Percentiles rank a stretch among this genome's conserved stretches.
Conservation (phyloP, 164 flowering plant genomes). For the Nymphaea thermarum region DNA sequence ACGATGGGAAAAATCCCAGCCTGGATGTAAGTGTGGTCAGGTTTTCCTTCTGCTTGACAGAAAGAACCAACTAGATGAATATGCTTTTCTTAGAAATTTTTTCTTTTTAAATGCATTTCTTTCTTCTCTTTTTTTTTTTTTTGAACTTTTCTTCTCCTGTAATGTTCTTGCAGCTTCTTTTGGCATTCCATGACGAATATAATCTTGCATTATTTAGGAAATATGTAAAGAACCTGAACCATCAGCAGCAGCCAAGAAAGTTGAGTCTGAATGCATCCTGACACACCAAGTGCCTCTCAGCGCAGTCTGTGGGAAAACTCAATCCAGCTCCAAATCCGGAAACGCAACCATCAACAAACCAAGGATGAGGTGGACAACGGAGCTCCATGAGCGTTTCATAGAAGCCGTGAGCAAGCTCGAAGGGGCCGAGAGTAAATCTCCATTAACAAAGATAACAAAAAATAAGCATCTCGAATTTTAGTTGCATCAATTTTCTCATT, state of each 20-base stretch:
- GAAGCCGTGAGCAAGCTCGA: slow-evolving; percentile 41
- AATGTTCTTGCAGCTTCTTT: no score
- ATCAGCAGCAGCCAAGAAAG: slow-evolving; percentile 11
- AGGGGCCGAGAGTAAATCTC: slow-evolving; percentile 43
- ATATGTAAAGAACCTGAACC: slow-evolving; percentile 31
- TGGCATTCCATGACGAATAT: no score
- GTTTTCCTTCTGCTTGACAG: not conserved
- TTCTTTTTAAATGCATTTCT: no score
- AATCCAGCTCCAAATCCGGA: slow-evolving; percentile 17
- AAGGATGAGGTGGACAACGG: slow-evolving; percentile 49
- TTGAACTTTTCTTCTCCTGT: not conserved
- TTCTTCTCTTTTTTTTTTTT: no score
- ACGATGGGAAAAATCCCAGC: slow-evolving; percentile 39
- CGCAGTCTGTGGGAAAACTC: slow-evolving; percentile 13
- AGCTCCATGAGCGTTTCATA: slow-evolving; percentile 40
- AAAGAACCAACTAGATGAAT: no score
- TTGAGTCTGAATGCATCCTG: slow-evolving; percentile 10
- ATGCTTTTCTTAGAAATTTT: no score
- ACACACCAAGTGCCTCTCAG: slow-evolving; percentile 10
- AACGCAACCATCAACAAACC: slow-evolving; percentile 31
- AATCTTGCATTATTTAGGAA: slow-evolving; percentile 19
- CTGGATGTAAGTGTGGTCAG: slow-evolving; percentile 40
- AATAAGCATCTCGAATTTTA: not conserved
- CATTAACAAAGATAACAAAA: not conserved
- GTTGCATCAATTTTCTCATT: no score